Conservation (phyloP, 2,329 filamentous ascomycete genomes). For the Truncatella angustata region DNA sequence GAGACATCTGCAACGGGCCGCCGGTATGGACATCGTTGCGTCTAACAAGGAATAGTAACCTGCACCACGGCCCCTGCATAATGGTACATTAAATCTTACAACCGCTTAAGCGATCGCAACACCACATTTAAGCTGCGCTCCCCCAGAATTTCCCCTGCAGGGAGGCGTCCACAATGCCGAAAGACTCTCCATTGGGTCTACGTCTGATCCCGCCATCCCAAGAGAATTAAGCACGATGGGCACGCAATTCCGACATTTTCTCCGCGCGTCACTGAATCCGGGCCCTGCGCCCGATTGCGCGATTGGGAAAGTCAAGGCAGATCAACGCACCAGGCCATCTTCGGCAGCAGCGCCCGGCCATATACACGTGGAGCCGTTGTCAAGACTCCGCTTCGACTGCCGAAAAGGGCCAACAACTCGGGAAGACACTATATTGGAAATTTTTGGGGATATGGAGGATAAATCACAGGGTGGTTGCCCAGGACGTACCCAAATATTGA, state of each 20-base stretch:
- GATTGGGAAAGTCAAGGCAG: not conserved
- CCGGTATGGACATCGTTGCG: not conserved
- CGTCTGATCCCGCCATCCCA: not conserved
- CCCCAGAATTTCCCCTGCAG: no score
- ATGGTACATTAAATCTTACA: not conserved
- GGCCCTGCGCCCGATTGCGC: constrained; percentile 7
- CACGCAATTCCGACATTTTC: constrained; percentile 4
- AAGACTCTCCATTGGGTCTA: not conserved
- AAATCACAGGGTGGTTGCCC: no score
- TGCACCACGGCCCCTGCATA: not conserved
- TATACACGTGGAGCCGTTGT: constrained; percentile 1
- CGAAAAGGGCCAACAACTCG: constrained; percentile 6
- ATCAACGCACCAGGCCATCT: not conserved
- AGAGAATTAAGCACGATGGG: not conserved
- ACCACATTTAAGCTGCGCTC: no score
- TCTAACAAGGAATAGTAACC: no score
- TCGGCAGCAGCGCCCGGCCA: constrained; percentile 2
- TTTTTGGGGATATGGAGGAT: no score
- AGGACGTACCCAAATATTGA: no score
- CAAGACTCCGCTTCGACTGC: constrained; percentile 1
- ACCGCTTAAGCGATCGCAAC: not conserved
- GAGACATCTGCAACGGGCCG: not conserved
- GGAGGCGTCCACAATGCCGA: not conserved
- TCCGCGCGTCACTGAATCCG: not conserved
- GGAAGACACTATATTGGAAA: not conserved